Percentiles rank a stretch among this genome's conserved stretches.
Conservation (phyloP, 192 early-diverging fungal genomes). For the Allomyces javanicus region DNA sequence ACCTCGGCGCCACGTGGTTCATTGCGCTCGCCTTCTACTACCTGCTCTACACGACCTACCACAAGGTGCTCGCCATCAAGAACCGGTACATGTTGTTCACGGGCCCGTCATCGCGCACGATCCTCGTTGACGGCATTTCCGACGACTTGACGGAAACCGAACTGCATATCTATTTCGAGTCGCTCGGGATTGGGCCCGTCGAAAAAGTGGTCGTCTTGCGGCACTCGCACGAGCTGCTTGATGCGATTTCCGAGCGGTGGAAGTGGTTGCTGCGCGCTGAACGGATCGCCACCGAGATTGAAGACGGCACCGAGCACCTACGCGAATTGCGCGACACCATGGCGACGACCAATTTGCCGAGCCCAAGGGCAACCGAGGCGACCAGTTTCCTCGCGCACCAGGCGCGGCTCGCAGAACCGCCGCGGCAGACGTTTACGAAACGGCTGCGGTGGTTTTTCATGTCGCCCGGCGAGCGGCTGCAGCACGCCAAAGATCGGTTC, state of each 20-base stretch:
- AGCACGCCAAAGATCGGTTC: neutral
- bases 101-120: constrained; percentile 14
- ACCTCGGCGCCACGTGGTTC: neutral
- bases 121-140: constrained; percentile 33
- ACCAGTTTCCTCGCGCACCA: too few species aligned
- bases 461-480: too few species aligned
- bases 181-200: constrained; percentile 29
- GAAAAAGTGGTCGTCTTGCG: constrained; percentile 7
- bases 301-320: too few species aligned
- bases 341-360: too few species aligned
- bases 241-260: neutral
- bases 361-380: too few species aligned
- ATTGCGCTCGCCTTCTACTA: neutral
- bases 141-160: constrained; percentile 21
- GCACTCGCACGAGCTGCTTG: neutral
- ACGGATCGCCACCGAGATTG: neutral
- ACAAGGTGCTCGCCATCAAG: neutral
- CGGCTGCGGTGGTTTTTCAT: too few species aligned
- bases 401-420: too few species aligned
- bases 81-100: neutral
- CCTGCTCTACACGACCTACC: neutral
- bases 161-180: constrained; percentile 28
- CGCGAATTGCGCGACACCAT: too few species aligned
- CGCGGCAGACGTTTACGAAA: too few species aligned
- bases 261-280: neutral